phyloP scores from a whole-genome alignment of 805 yeast genomes.

The Debaryomyces prosopidis region DNA sequence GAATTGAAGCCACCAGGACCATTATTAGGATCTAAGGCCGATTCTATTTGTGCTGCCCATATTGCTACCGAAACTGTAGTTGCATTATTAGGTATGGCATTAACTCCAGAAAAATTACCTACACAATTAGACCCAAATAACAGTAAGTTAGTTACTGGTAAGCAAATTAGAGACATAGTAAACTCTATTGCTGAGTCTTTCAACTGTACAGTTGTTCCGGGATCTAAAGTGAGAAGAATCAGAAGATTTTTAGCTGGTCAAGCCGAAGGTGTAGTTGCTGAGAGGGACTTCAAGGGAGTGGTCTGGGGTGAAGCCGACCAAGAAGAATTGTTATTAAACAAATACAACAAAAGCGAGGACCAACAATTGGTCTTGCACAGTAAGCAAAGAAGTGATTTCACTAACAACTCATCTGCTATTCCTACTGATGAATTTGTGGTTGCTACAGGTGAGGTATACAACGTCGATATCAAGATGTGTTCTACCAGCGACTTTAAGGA shows the following conservation, averaged over 20 bases:
- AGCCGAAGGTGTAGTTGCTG: constrained; percentile 88
- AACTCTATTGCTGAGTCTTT: constrained; percentile 85
- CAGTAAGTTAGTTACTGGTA: constrained; percentile 59
- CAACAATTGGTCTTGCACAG: not conserved
- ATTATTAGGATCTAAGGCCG: constrained; percentile 79
- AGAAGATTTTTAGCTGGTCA: constrained; percentile 96
- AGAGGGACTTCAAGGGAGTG: constrained; percentile 89
- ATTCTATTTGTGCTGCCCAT: constrained; percentile 85
- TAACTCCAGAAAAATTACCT: constrained; percentile 77
- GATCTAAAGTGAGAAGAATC: constrained; percentile 87
- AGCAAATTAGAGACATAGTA: constrained; percentile 68
- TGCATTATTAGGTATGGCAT: constrained; percentile 68
- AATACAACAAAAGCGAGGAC: constrained; percentile 27
- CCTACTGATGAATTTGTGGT: constrained; percentile 76
- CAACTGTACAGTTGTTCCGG: constrained; percentile 86
- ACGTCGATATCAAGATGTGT: constrained; percentile 79
- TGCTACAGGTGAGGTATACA: constrained; percentile 80
- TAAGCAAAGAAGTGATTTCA: constrained; percentile 5
- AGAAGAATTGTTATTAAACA: constrained; percentile 56
- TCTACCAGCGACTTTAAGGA: constrained; percentile 55
- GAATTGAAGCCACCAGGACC: constrained; percentile 68
- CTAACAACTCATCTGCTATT: constrained; percentile 50
- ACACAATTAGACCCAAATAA: constrained; percentile 39
- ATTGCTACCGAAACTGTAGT: constrained; percentile 87
- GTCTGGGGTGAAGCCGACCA: constrained; percentile 84